A percentile compares a stretch with the other conserved stretches of the same genome.
phyloP scores from a whole-genome alignment of 257 asterid genomes.

The Dorcoceras hygrometricum region DNA sequence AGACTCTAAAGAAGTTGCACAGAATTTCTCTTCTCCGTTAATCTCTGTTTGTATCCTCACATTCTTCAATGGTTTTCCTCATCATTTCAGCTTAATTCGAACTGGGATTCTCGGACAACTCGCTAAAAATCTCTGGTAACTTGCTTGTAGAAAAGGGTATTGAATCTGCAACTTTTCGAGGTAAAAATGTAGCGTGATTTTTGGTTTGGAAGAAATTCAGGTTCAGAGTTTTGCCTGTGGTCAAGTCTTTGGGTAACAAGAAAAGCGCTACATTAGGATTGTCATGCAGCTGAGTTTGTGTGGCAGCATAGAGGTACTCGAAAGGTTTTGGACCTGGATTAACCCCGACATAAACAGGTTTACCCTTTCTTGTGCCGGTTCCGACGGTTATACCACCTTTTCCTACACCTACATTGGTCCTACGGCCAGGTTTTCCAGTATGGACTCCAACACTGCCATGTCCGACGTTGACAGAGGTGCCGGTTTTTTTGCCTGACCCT shows the following conservation, averaged over 20 bases:
- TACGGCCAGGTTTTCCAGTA: slow-evolving; percentile 34
- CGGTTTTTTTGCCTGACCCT: slow-evolving; percentile 32
- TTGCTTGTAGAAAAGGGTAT: slow-evolving; percentile 68
- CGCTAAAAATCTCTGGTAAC: slow-evolving; percentile 42
- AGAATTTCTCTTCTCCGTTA: slow-evolving; percentile 58
- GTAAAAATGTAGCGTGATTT: slow-evolving; percentile 40
- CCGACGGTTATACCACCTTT: slow-evolving; percentile 49
- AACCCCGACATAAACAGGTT: slow-evolving; percentile 53
- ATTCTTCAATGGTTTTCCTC: slow-evolving; percentile 54
- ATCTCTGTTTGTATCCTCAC: slow-evolving; percentile 47
- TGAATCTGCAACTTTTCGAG: slow-evolving; percentile 50
- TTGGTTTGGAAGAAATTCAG: slow-evolving; percentile 41
- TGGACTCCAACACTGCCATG: slow-evolving; percentile 50
- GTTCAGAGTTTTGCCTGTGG: slow-evolving; percentile 48
- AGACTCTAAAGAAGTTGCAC: slow-evolving; percentile 83
- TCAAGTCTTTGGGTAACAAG: slow-evolving; percentile 63
- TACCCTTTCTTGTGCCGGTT: slow-evolving; percentile 36
- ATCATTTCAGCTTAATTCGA: slow-evolving; percentile 52
- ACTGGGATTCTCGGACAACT: slow-evolving; percentile 42
- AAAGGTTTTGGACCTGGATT: slow-evolving; percentile 36
- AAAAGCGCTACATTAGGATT: slow-evolving; percentile 64
- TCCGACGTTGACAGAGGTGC: slow-evolving; percentile 48
- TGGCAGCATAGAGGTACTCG: slow-evolving; percentile 47
- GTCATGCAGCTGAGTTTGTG: slow-evolving; percentile 58
- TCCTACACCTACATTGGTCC: slow-evolving; percentile 48